These are phyloP conservation scores for Novymonas esmeraldas DNA, from an alignment of 208 protist species.

Conservation along the genomic window DNA sequence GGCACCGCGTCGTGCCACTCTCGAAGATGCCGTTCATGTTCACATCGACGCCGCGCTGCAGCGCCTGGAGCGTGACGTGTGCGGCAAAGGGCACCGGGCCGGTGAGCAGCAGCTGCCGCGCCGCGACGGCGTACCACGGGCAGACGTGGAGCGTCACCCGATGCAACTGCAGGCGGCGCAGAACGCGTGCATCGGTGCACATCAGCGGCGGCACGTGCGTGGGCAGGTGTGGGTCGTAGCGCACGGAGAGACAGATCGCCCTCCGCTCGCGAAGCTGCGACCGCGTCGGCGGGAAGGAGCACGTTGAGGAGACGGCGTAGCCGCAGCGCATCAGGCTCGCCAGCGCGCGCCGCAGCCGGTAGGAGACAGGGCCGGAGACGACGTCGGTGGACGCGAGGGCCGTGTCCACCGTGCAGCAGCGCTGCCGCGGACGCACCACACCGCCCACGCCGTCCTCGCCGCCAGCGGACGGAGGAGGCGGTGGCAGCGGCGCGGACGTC, in stretches of 20 bases:
- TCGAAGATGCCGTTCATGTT: constrained; percentile 57
- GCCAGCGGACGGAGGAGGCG: background rate
- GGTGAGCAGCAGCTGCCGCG: constrained; percentile 61
- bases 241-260: constrained; percentile 20
- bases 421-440: too few relatives aligned
- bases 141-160: constrained; percentile 36
- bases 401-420: background rate
- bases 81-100: constrained; percentile 60
- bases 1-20: background rate
- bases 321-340: constrained; percentile 37
- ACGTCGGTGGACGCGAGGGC: constrained; percentile 28
- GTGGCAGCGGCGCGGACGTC: background rate
- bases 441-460: too few relatives aligned
- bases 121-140: constrained; percentile 36
- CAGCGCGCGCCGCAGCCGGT: constrained; percentile 50
- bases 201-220: constrained; percentile 19
- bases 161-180: constrained; percentile 44
- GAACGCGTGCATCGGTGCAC: constrained; percentile 13
- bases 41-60: constrained; percentile 52
- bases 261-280: background rate
- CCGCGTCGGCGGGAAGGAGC: constrained; percentile 7
- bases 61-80: constrained; percentile 53
- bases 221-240: constrained; percentile 37
- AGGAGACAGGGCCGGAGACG: constrained; percentile 15
- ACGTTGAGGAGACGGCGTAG: constrained; percentile 35